Base-by-base conservation (phyloP, 768 basidiomycete species). In the Lentinula raphanica region DNA sequence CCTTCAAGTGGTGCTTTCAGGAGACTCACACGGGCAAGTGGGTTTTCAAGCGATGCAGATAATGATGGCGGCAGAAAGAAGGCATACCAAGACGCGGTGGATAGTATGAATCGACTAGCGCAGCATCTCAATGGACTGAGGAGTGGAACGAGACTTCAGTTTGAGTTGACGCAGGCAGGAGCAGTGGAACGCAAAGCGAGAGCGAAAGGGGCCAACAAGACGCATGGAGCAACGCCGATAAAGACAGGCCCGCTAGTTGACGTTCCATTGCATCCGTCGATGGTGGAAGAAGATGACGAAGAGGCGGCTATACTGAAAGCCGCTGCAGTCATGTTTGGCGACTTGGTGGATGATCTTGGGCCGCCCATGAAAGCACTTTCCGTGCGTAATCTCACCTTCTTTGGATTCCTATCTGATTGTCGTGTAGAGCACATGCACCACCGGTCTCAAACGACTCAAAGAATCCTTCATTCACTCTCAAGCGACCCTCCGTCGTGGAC, bases 41-140 rank as follows among this genome's bases (percentile, higher is more conserved):
- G 23, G 12, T 15, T 28, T 56, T 39, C 49, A 15, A 36, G 54
- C 17, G 35, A 50, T 9, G 60, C 42, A 36, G 62, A 60, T 8
- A 60, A 55, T 29, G 49, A 67, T 66, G 44, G 73, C 69, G 42
- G 74, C 66, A 65, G 67, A 42, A 72, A 82, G 50, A 75, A 76
- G 54, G 86, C 90, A 0, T 96, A 95, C 59, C 90, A 90, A 61
- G 92, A 94, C 60, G 90, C 91, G 0, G 88, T 98, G 11, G 86
- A 86, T 59, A 88, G 87, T 64, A 76, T 99, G 64, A 95, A 90
- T 59, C 77, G 94, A 17, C 81, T 99, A 4, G 97, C 92, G 1
- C 96, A 99, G 67, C 95, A 98, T 73, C 72, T 99, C 38, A 94
- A 88, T 57, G 94, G 96, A 25, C 74, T 98, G 59, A 74, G 96